Evolutionary conservation across 1,139 yeast genomes (phyloP).

Genomic region (Zygoascus sp.): DNA sequence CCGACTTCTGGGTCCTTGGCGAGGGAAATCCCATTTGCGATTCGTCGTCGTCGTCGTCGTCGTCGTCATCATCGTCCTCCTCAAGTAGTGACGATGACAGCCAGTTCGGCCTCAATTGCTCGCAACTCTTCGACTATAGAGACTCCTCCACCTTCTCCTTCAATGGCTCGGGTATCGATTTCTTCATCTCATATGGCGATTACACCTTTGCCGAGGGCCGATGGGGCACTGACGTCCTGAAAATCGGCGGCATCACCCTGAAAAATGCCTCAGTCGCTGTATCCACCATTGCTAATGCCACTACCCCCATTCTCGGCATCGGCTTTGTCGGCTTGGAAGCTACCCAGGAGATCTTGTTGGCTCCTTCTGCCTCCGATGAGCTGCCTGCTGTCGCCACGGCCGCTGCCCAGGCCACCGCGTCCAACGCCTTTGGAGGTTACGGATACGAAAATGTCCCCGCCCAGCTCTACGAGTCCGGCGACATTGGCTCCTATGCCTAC

Average conservation of each 20-base stretch:
- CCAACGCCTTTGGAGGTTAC: neutral
- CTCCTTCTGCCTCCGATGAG: slow-evolving; percentile 6
- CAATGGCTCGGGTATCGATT: slow-evolving; percentile 24
- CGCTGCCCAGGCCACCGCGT: neutral
- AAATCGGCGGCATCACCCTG: slow-evolving; percentile 38
- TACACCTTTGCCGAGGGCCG: slow-evolving; percentile 43
- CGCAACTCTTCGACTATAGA: slow-evolving; percentile 20
- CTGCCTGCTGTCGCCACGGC: slow-evolving; percentile 4
- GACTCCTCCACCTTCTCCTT: slow-evolving; percentile 23
- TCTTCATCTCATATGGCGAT: slow-evolving; percentile 59
- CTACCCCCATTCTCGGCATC: slow-evolving; percentile 51
- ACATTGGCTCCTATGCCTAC: slow-evolving; percentile 46
- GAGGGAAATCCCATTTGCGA: no score
- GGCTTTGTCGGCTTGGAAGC: slow-evolving; percentile 45
- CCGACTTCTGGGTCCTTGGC: no score
- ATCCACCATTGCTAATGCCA: slow-evolving; percentile 43
- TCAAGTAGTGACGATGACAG: neutral
- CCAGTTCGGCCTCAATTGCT: neutral
- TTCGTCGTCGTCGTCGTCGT: neutral
- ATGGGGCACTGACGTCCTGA: slow-evolving; percentile 47
- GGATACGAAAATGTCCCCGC: slow-evolving; percentile 24
- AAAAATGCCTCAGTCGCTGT: slow-evolving; percentile 44
- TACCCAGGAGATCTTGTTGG: slow-evolving; percentile 33
- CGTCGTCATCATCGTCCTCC: neutral
- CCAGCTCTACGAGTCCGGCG: slow-evolving; percentile 44